phyloP scores from a whole-genome alignment of 2,329 filamentous ascomycete genomes.

The Fusarium sp. region DNA sequence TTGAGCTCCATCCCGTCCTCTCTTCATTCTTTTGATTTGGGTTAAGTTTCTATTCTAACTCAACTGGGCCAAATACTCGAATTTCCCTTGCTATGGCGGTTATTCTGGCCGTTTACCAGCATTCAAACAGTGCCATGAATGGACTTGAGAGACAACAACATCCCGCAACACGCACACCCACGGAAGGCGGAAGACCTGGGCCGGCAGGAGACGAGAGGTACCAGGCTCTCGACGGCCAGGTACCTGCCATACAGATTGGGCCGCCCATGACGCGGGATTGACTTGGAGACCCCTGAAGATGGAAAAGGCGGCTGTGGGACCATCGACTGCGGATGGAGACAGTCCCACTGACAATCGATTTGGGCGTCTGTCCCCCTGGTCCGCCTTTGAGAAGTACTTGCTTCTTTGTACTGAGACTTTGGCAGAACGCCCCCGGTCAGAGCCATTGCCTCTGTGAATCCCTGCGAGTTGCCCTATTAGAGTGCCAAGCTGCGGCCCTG shows the following conservation, averaged over 20 bases:
- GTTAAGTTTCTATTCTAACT: conserved; percentile 8
- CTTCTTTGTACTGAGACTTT: conserved; percentile 22
- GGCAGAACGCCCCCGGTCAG: background rate
- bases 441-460: background rate
- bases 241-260: conserved; percentile 14
- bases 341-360: conserved; percentile 3
- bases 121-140: conserved; percentile 11
- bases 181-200: conserved; percentile 1
- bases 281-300: conserved; percentile 31
- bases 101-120: background rate
- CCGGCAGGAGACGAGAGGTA: conserved; percentile 4
- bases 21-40: background rate
- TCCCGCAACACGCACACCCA: conserved; percentile 3
- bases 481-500: conserved; percentile 4
- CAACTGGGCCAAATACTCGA: background rate
- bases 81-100: background rate
- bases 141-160: conserved; percentile 11
- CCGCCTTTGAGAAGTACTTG: background rate
- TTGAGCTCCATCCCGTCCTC: background rate
- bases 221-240: conserved; percentile 1
- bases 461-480: conserved; percentile 6
- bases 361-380: conserved; percentile 1
- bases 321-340: conserved; percentile 24
- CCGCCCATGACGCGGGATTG: conserved; percentile 26
- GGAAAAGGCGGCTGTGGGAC: conserved; percentile 16